A percentile compares a stretch with the other conserved stretches of the same genome.
These are phyloP conservation scores for Microdochium trichocladiopsis DNA, from an alignment of 2,329 filamentous ascomycete species.

Conservation along the genomic window DNA sequence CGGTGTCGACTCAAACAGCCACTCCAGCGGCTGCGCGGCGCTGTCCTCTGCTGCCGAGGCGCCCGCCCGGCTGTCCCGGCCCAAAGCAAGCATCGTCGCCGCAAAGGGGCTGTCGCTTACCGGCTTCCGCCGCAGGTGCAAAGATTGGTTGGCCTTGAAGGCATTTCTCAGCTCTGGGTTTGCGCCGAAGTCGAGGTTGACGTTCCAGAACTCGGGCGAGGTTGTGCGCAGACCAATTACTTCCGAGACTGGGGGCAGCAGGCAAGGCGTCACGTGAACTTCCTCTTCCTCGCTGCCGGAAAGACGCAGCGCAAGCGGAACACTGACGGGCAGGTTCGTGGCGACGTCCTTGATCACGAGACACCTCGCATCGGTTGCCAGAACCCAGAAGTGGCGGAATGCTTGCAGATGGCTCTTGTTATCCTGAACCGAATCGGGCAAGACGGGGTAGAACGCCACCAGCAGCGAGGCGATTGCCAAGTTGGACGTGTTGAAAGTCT, in stretches of 20 bases:
- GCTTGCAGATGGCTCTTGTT: slow-evolving; percentile 94
- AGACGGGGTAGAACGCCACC: slow-evolving; percentile 89
- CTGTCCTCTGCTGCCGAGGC: slow-evolving; percentile 21
- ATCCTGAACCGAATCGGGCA: slow-evolving; percentile 82
- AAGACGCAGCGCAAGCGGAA: slow-evolving; percentile 62
- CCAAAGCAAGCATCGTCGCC: slow-evolving; percentile 68
- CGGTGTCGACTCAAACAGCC: slow-evolving; percentile 60
- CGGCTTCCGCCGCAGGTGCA: slow-evolving; percentile 67
- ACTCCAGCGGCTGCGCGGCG: slow-evolving; percentile 53
- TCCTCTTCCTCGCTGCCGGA: slow-evolving; percentile 22
- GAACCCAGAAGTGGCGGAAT: slow-evolving; percentile 94
- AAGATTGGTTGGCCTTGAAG: slow-evolving; percentile 63
- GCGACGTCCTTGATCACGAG: slow-evolving; percentile 82
- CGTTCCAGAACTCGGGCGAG: slow-evolving; percentile 69
- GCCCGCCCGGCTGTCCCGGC: slow-evolving; percentile 22
- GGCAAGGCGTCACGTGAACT: slow-evolving; percentile 47
- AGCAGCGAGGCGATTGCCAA: slow-evolving; percentile 80
- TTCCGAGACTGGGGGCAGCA: slow-evolving; percentile 57
- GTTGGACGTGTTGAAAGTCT: slow-evolving; percentile 85
- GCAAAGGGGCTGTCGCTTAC: slow-evolving; percentile 63
- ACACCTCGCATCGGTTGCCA: slow-evolving; percentile 85
- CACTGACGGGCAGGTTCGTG: slow-evolving; percentile 69
- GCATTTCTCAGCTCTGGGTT: slow-evolving; percentile 54
- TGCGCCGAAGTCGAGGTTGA: slow-evolving; percentile 65
- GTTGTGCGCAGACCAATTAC: slow-evolving; percentile 52